Conservation (phyloP, 805 yeast genomes). For the Saccharomycopsis amapae region DNA sequence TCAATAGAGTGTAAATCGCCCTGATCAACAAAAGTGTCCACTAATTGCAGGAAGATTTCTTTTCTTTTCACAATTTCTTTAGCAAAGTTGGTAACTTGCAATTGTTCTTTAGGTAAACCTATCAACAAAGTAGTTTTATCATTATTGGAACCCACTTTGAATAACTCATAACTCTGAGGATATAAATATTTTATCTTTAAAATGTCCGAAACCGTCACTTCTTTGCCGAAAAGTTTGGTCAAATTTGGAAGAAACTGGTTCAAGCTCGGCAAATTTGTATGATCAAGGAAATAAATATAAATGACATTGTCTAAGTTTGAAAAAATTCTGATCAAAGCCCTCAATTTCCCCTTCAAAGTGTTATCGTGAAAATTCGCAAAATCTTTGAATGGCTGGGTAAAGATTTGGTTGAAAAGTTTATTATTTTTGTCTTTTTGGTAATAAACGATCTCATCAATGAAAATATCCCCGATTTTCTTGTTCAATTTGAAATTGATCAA, state of each 20-base stretch:
- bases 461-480: slow-evolving; percentile 1
- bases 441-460: background rate
- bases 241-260: slow-evolving; percentile 10
- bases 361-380: background rate
- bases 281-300: slow-evolving; percentile 7
- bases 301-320: slow-evolving; percentile 9
- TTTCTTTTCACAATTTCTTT: slow-evolving; percentile 3
- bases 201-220: slow-evolving; percentile 6
- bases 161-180: slow-evolving; percentile 9
- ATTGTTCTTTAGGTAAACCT: background rate
- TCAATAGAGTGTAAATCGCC: background rate
- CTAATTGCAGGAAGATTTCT: background rate
- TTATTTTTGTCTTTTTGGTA: background rate
- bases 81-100: slow-evolving; percentile 3
- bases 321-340: slow-evolving; percentile 2
- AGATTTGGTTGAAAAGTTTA: background rate
- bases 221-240: slow-evolving; percentile 1
- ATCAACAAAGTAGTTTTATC: slow-evolving; percentile 3
- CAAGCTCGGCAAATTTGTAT: slow-evolving; percentile 8
- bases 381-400: background rate
- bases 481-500: background rate
- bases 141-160: background rate
- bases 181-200: slow-evolving; percentile 9
- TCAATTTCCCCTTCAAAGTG: background rate
- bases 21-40: background rate